Evolutionary conservation across 495 filamentous ascomycete genomes (phyloP), one percentile per base, ranked within the genome.

Genomic region (Neurospora intermedia): DNA sequence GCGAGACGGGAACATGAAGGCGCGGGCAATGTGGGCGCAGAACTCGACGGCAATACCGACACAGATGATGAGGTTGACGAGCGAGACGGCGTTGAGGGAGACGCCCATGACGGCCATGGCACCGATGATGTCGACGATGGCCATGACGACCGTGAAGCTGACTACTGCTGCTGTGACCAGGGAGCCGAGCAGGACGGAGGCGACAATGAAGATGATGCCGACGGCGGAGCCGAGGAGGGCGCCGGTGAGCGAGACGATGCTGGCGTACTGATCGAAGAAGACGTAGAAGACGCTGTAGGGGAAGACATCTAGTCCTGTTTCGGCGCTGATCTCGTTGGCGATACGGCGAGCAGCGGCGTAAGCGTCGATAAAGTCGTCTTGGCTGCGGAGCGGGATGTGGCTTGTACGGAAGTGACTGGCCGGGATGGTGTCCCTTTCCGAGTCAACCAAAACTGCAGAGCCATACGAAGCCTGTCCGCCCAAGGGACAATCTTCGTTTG

Each of bases 1-100:
- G 0, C 89, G 85, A 0, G 89, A 89, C 0, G 96, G 96, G 85
- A 98, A 97, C 87, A 92, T 94, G 85, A 97, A 99, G 15, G 96
- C 96, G 10, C 96, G 89, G 0, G 96, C 96, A 75, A 99, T 91
- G 79, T 99, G 96, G 2, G 96, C 96, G 83, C 96, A 98, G 79
- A 99, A 99, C 81, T 98, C 96, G 66, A 99, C 95, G 23, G 88
- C 89, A 77, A 99, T 99, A 71, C 96, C 96, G 39, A 98, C 92
- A 78, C 93, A 97, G 77, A 99, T 99, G 75, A 99, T 91, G 69
- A 99, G 82, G 80, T 99, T 99, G 77, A 98, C 96, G n/a, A 99
- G 88, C 15, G 91, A 94, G 45, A 99, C 93, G 18, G 96, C 96
- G 76, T 99, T 99, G 69, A 99, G 87, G n/a, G 92, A 95, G 31